Percentiles rank a stretch among this genome's conserved stretches.
Conservation (phyloP, 176 grass and related monocot genomes). For the Chloris gayana region DNA sequence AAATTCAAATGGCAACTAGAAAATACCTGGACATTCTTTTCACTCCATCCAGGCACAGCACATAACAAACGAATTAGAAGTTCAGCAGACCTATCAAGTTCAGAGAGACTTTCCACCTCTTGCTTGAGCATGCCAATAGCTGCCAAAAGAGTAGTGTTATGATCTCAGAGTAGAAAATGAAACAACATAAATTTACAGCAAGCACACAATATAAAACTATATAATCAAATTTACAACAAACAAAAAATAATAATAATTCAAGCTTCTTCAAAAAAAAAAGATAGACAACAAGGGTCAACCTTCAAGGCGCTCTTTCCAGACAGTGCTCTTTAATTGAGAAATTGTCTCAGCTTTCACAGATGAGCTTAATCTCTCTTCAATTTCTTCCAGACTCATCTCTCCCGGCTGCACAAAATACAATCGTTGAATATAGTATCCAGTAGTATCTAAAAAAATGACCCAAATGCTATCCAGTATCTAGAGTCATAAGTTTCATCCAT, state of each 20-base stretch:
- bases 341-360: conserved; percentile 76
- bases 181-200: neutral
- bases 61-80: conserved; percentile 89
- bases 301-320: conserved; percentile 99
- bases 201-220: neutral
- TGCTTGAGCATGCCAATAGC: conserved; percentile 83
- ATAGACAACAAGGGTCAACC: conserved; percentile 45
- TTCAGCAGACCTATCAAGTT: conserved; percentile 83
- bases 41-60: conserved; percentile 92
- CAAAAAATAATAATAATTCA: neutral
- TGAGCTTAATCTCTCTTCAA: conserved; percentile 82
- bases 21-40: conserved; percentile 97
- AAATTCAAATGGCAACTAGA: conserved; percentile 29
- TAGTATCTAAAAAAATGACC: too few species aligned
- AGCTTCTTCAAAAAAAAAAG: conserved; percentile 27
- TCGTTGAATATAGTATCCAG: neutral
- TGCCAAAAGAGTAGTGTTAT: conserved; percentile 50
- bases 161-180: neutral
- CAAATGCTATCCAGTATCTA: neutral
- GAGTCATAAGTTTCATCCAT: neutral
- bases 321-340: conserved; percentile 84
- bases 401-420: conserved; percentile 67
- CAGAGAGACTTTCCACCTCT: conserved; percentile 79
- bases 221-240: neutral
- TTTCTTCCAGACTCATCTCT: conserved; percentile 98